phyloP scores from a whole-genome alignment of 352 stramenopile species.

The Phytophthora pini region DNA sequence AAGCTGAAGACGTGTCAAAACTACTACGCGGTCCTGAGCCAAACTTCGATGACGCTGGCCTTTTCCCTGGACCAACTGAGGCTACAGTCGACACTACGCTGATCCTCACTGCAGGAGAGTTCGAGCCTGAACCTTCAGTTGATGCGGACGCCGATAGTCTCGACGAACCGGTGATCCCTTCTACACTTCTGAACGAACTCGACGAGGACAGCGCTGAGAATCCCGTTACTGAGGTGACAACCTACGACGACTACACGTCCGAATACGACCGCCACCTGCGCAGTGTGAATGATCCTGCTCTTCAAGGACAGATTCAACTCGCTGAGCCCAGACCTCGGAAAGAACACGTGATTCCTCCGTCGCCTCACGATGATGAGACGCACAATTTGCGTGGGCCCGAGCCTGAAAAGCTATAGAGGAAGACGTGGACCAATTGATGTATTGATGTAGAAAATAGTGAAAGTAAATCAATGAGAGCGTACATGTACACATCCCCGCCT shows the following conservation, averaged over 20 bases:
- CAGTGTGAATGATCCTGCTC: background rate
- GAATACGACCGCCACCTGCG: constrained; percentile 7
- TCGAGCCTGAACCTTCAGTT: background rate
- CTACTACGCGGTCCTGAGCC: constrained; percentile 5
- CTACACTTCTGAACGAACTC: background rate
- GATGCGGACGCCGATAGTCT: background rate
- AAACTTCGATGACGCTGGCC: constrained; percentile 11
- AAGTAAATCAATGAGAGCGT: background rate
- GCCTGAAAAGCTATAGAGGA: background rate
- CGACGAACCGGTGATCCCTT: background rate
- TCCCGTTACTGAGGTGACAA: background rate
- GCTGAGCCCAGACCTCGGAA: background rate
- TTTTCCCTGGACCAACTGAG: background rate
- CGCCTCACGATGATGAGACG: background rate
- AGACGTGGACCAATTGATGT: background rate
- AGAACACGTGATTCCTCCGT: constrained; percentile 7
- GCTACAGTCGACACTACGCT: background rate
- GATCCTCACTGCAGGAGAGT: background rate
- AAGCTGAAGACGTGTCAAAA: background rate
- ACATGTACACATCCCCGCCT: background rate
- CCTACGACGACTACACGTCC: background rate
- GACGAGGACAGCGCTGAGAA: background rate
- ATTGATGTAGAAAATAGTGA: background rate
- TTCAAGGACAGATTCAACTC: constrained; percentile 3
- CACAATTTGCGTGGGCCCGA: constrained; percentile 1